Conservation (phyloP, 257 asterid genomes). For the Lycium barbarum region DNA sequence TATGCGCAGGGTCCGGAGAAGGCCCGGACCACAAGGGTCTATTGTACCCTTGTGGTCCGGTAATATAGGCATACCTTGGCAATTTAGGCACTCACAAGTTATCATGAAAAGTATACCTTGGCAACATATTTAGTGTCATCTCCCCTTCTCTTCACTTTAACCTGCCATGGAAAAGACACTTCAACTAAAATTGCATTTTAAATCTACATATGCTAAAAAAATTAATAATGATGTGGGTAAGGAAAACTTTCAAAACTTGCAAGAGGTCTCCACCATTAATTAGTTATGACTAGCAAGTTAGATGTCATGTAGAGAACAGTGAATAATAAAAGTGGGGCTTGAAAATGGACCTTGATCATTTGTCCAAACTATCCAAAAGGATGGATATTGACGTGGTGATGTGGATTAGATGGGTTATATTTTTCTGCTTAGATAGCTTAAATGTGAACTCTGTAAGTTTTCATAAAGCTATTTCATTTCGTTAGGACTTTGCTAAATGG, state of each 20-base stretch:
- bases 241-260: background rate
- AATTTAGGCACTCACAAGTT: conserved; percentile 7
- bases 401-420: conserved; percentile 6
- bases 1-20: too few relatives aligned
- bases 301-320: background rate
- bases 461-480: background rate
- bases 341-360: background rate
- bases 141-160: conserved; percentile 90
- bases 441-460: background rate
- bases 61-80: background rate
- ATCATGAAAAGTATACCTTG: conserved; percentile 60
- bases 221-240: background rate
- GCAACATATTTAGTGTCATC: conserved; percentile 92
- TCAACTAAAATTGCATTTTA: conserved; percentile 28
- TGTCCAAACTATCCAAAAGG: background rate
- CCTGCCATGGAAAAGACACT: conserved; percentile 55
- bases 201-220: background rate
- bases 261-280: background rate
- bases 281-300: conserved; percentile 8
- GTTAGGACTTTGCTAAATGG: background rate
- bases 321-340: background rate
- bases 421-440: background rate
- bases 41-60: too few relatives aligned
- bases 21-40: too few relatives aligned
- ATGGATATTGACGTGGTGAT: conserved; percentile 14